These are phyloP conservation scores for Eucommia ulmoides DNA, from an alignment of 257 asterid genomes.

Conservation along the genomic window DNA sequence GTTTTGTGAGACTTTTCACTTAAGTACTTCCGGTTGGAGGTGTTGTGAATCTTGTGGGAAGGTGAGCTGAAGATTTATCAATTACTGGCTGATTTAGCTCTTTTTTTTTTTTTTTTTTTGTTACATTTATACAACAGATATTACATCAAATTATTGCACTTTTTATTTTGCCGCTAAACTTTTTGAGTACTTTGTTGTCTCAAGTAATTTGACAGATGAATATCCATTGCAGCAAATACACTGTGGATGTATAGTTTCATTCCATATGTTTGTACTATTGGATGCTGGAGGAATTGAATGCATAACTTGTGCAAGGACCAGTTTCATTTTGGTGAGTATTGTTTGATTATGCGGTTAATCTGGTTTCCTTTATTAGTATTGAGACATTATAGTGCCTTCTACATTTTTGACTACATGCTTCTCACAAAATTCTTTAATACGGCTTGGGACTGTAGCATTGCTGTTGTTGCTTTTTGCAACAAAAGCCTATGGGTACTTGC, in stretches of 20 bases:
- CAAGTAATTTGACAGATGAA: slow-evolving; percentile 9
- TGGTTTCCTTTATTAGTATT: too few relatives aligned
- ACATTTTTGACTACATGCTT: too few relatives aligned
- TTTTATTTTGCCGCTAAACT: neutral
- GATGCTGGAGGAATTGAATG: slow-evolving; percentile 99
- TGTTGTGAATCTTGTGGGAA: slow-evolving; percentile 97
- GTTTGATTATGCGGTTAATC: too few relatives aligned
- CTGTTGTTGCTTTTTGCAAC: too few relatives aligned
- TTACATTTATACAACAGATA: neutral
- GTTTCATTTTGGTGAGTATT: slow-evolving; percentile 70
- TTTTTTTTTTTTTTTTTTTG: too few relatives aligned
- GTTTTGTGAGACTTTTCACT: slow-evolving; percentile 86
- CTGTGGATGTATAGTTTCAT: slow-evolving; percentile 96
- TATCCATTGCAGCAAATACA: slow-evolving; percentile 82
- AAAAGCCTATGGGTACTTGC: too few relatives aligned
- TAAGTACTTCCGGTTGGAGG: slow-evolving; percentile 94
- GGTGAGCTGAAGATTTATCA: slow-evolving; percentile 29
- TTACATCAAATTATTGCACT: neutral
- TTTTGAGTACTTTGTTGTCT: neutral
- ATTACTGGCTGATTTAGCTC: neutral
- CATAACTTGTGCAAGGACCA: slow-evolving; percentile 79
- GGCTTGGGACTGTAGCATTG: too few relatives aligned
- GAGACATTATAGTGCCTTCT: too few relatives aligned
- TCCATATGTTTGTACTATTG: slow-evolving; percentile 94
- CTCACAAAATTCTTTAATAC: too few relatives aligned